These are phyloP conservation scores for Epichloe festucae DNA, from an alignment of 2,329 filamentous ascomycete genomes.

Conservation along the genomic window DNA sequence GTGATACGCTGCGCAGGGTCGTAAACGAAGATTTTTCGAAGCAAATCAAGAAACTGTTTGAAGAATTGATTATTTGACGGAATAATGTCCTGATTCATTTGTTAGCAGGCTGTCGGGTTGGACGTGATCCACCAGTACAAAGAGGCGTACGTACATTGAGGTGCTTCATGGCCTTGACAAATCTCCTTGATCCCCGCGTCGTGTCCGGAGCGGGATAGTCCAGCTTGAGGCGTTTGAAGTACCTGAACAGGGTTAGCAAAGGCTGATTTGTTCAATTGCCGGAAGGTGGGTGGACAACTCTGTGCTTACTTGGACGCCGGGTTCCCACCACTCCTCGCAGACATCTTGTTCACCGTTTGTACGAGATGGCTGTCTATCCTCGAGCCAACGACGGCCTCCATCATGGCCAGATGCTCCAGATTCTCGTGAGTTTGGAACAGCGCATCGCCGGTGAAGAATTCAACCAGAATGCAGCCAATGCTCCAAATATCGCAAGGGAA, in stretches of 20 bases:
- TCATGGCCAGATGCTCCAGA: conserved; percentile 62
- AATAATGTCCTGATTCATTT: conserved; percentile 33
- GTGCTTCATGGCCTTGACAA: conserved; percentile 61
- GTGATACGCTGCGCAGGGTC: conserved; percentile 46
- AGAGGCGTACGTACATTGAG: conserved; percentile 43
- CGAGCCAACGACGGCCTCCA: conserved; percentile 52
- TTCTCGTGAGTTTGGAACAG: conserved; percentile 63
- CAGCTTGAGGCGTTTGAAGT: conserved; percentile 52
- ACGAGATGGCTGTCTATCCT: conserved; percentile 48
- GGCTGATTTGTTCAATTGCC: not conserved
- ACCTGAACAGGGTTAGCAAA: conserved; percentile 28
- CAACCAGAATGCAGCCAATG: conserved; percentile 59
- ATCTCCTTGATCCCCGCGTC: conserved; percentile 49
- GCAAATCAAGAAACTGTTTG: conserved; percentile 41
- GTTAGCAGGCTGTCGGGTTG: not conserved
- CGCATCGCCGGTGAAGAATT: conserved; percentile 59
- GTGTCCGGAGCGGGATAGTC: conserved; percentile 54
- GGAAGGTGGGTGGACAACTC: not conserved
- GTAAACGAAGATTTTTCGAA: conserved; percentile 49
- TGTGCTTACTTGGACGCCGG: conserved; percentile 48
- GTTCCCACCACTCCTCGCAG: conserved; percentile 43
- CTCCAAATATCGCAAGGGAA: conserved; percentile 64
- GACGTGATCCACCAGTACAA: not conserved
- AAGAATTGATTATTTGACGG: conserved; percentile 40
- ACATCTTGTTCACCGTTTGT: conserved; percentile 33